Percentiles rank a stretch among this genome's conserved stretches.
These are phyloP conservation scores for Elongisporangium anandrum DNA, from an alignment of 352 stramenopile species.

Conservation along the genomic window DNA sequence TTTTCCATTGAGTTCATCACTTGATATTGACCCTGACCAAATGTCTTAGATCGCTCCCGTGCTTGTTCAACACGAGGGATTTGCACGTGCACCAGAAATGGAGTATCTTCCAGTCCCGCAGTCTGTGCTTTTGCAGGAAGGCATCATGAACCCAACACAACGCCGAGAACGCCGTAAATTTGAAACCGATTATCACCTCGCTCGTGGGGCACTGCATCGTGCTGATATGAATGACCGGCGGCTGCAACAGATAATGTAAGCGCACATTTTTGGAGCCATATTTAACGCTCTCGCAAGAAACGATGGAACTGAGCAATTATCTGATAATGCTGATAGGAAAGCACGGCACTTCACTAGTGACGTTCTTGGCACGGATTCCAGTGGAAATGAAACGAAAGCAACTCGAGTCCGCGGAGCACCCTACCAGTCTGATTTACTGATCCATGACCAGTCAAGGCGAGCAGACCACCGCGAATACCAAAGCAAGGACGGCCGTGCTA, in stretches of 20 bases:
- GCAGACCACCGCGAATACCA: slow-evolving; percentile 45
- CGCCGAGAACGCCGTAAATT: slow-evolving; percentile 65
- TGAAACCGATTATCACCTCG: slow-evolving; percentile 49
- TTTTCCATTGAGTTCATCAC: background rate
- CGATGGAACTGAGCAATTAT: slow-evolving; percentile 5
- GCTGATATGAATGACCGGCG: slow-evolving; percentile 57
- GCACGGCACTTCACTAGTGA: slow-evolving; percentile 51
- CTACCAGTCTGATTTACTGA: slow-evolving; percentile 47
- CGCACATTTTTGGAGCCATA: slow-evolving; percentile 1
- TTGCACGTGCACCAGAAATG: slow-evolving; percentile 41
- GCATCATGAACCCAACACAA: slow-evolving; percentile 65
- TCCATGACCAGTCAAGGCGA: slow-evolving; percentile 27
- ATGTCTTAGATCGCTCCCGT: slow-evolving; percentile 28
- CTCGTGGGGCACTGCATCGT: slow-evolving; percentile 44
- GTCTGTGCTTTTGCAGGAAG: slow-evolving; percentile 63
- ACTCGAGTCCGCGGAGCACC: slow-evolving; percentile 26
- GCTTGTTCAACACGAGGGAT: slow-evolving; percentile 42
- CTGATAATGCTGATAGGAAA: slow-evolving; percentile 15
- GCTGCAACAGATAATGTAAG: slow-evolving; percentile 72
- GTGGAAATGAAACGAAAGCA: slow-evolving; percentile 2
- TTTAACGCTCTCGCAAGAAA: slow-evolving; percentile 2
- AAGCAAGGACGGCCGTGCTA: slow-evolving; percentile 41
- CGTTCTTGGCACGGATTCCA: slow-evolving; percentile 26
- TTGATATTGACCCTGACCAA: slow-evolving; percentile 1
- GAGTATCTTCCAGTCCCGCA: slow-evolving; percentile 31